Evolutionary conservation across 805 yeast genomes (phyloP), one percentile per base, ranked within the genome.

Genomic region (Dipodascus geniculatus): DNA sequence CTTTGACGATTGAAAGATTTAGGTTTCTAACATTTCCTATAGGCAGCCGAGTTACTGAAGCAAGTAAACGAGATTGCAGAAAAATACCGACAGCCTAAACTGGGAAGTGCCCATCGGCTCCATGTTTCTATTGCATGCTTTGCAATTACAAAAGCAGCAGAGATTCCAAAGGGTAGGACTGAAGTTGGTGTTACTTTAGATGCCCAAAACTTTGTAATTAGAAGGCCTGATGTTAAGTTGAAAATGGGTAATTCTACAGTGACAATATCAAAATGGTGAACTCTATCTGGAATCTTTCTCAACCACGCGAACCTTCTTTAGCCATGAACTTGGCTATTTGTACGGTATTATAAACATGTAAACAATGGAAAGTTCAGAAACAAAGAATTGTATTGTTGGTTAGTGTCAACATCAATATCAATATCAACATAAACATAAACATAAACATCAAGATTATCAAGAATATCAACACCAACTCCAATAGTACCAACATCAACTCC

Each of bases 111-210:
- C 17, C 35, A 47, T 35, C 11, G n/a, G 3, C 53, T 56, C 23
- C 60, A 58, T 51, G 50, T 57, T 19, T 58, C 60, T 1, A 53
- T 58, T 2, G 60, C 54, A 2, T 57, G 59, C 58, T 49, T 57
- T 22, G 44, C n/a, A 8, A 17, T n/a, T 16, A 42, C 6, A 20
- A 16, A 28, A n/a, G n/a, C n/a, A n/a, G n/a, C n/a, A n/a, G n/a
- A n/a, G n/a, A n/a, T 6, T 28, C 33, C 33, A 28, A 28, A 28
- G 33, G n/a, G 33, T 11, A 28, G 33, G 11, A 28, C 9, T 6
- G 11, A 11, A 28, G 33, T 28, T 28, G 33, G 9, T 28, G 33
- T 28, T 28, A 28, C 33, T n/a, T n/a, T n/a, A n/a, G n/a, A n/a
- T n/a, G n/a, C n/a, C n/a, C n/a, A n/a, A n/a, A n/a, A n/a, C n/a